These are phyloP conservation scores for Paramecium pentaurelia DNA, from an alignment of 73 alveolate genomes.

Conservation along the genomic window DNA sequence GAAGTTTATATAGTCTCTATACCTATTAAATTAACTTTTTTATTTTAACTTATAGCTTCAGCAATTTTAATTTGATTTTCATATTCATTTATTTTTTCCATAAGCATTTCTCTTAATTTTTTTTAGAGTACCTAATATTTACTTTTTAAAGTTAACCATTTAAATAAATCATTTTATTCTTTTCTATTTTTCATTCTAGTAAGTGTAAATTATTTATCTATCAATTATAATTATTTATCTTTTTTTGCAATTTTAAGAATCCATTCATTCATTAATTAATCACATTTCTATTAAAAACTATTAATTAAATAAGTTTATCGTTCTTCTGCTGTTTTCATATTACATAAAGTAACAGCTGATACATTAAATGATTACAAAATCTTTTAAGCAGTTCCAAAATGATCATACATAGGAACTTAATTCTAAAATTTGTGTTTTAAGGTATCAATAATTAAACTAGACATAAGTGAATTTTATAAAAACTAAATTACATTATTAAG, in stretches of 20 bases:
- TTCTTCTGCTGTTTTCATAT: not conserved
- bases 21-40: not conserved
- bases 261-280: conserved; percentile 39
- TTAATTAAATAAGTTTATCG: not conserved
- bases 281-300: not conserved
- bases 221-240: not conserved
- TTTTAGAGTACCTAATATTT: conserved; percentile 22
- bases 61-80: conserved; percentile 47
- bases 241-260: not conserved
- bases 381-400: conserved; percentile 40
- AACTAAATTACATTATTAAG: not conserved
- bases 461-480: not conserved
- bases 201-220: not conserved
- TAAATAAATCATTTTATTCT: conserved; percentile 27
- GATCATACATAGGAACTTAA: conserved; percentile 6
- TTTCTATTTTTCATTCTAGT: not conserved
- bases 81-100: conserved; percentile 55
- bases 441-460: not conserved
- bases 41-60: not conserved
- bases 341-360: conserved; percentile 1
- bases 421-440: not conserved
- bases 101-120: conserved; percentile 44
- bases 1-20: not conserved
- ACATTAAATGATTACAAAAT: not conserved
- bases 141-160: conserved; percentile 47